Percentiles rank a stretch among this genome's conserved stretches.
phyloP scores from a whole-genome alignment of 331 rosid species.

The Telfairia occidentalis region DNA sequence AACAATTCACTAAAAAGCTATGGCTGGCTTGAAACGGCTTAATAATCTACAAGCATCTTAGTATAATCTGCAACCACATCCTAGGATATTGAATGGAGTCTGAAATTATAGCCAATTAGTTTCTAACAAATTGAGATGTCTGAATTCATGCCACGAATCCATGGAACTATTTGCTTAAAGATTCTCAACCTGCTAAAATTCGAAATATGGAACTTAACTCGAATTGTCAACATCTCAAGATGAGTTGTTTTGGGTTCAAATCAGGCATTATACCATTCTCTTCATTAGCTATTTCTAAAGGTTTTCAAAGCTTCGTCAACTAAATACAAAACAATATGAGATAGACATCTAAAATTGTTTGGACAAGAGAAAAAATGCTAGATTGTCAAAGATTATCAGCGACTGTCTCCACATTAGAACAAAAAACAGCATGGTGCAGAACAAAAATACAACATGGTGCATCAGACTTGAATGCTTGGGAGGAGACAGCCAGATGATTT shows the following conservation, averaged over 20 bases:
- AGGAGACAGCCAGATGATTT: background rate
- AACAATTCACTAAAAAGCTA: background rate
- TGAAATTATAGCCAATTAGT: background rate
- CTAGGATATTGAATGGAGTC: background rate
- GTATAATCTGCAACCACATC: background rate
- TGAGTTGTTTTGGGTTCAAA: background rate
- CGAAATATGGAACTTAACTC: background rate
- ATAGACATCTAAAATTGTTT: background rate
- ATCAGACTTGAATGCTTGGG: background rate
- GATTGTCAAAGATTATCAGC: slow-evolving; percentile 1
- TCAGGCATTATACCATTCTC: background rate
- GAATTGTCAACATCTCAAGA: background rate
- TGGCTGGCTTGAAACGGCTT: background rate
- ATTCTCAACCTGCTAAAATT: background rate
- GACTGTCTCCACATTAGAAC: slow-evolving; percentile 3
- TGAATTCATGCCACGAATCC: too few relatives aligned
- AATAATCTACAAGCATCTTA: background rate
- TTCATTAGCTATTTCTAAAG: background rate
- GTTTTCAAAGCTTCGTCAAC: background rate
- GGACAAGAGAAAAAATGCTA: background rate
- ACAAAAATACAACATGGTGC: background rate
- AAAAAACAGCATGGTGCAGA: background rate
- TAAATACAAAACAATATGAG: background rate
- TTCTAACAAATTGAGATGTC: background rate
- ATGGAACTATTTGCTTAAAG: background rate